Conservation (phyloP, 192 early-diverging fungal genomes). For the Chytriomyces confervae region DNA sequence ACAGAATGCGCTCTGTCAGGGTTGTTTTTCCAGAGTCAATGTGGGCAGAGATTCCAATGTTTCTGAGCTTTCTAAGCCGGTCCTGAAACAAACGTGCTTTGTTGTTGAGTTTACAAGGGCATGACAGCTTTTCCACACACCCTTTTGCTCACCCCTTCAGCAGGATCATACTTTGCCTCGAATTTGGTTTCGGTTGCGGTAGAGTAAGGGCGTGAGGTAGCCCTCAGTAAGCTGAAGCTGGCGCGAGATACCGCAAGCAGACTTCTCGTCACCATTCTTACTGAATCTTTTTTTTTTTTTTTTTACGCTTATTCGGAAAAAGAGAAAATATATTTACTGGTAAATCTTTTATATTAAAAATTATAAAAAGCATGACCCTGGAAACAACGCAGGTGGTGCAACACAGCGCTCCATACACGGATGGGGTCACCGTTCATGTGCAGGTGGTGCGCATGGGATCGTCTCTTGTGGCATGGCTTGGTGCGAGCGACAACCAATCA, state of each 20-base stretch:
- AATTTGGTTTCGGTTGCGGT: slow-evolving; percentile 6
- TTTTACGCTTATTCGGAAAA: too few species aligned
- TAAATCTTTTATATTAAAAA: slow-evolving; percentile 7
- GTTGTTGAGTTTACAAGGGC: too few species aligned
- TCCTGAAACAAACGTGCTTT: slow-evolving; percentile 8
- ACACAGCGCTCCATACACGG: not conserved
- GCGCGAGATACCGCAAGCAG: too few species aligned
- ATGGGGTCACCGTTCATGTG: not conserved
- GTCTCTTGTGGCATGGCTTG: slow-evolving; percentile 14
- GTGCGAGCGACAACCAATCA: not conserved
- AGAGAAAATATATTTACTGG: slow-evolving; percentile 1
- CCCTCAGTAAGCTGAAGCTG: not conserved
- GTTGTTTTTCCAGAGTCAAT: slow-evolving; percentile 98
- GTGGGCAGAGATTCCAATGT: slow-evolving; percentile 75
- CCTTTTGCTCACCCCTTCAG: too few species aligned
- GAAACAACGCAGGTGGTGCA: slow-evolving; percentile 1
- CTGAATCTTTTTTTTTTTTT: too few species aligned
- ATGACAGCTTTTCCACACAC: too few species aligned
- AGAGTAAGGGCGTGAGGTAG: not conserved
- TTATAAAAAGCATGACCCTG: not conserved
- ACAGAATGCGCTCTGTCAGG: slow-evolving; percentile 95
- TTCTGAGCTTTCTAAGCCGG: slow-evolving; percentile 44
- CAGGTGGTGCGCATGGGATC: slow-evolving; percentile 1
- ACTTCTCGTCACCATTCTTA: too few species aligned
- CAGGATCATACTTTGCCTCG: slow-evolving; percentile 9